Conservation (phyloP, 2,329 filamentous ascomycete genomes). For the Dryadomyces quercivorus region DNA sequence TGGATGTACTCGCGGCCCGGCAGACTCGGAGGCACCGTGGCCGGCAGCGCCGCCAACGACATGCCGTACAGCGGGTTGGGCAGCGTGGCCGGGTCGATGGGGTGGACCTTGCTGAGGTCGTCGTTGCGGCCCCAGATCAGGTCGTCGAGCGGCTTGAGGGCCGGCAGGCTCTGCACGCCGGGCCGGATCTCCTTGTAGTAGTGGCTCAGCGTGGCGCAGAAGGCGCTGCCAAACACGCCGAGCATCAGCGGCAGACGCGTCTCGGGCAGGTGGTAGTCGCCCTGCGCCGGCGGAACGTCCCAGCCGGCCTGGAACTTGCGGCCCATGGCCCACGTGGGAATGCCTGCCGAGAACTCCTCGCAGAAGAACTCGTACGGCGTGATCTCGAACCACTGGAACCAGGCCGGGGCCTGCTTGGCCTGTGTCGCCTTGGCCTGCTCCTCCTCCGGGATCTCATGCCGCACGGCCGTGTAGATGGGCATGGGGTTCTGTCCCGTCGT, state of each 20-base stretch:
- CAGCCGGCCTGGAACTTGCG: conserved; percentile 65
- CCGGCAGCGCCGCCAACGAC: conserved; percentile 55
- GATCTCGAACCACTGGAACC: conserved; percentile 98
- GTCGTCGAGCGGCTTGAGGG: conserved; percentile 66
- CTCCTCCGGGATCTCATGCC: conserved; percentile 78
- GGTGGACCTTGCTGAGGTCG: conserved; percentile 83
- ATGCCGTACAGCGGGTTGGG: conserved; percentile 84
- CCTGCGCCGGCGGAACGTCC: conserved; percentile 51
- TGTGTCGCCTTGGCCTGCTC: conserved; percentile 25
- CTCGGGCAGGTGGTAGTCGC: conserved; percentile 62
- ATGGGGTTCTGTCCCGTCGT: conserved; percentile 71
- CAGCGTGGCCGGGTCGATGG: conserved; percentile 81
- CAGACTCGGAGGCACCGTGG: conserved; percentile 67
- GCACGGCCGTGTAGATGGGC: conserved; percentile 90
- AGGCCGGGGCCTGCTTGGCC: conserved; percentile 30
- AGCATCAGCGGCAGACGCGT: conserved; percentile 71
- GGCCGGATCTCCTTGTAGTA: conserved; percentile 94
- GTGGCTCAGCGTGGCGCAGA: conserved; percentile 88
- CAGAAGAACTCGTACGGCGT: conserved; percentile 94
- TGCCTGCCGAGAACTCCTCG: conserved; percentile 81
- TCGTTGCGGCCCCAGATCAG: conserved; percentile 73
- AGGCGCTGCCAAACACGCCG: conserved; percentile 93
- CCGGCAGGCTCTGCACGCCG: conserved; percentile 59
- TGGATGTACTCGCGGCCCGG: conserved; percentile 60
- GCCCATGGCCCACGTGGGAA: conserved; percentile 89